Base-by-base conservation (phyloP, 1,284 basidiomycete genomes). In the Moesziomyces globuligerus region DNA sequence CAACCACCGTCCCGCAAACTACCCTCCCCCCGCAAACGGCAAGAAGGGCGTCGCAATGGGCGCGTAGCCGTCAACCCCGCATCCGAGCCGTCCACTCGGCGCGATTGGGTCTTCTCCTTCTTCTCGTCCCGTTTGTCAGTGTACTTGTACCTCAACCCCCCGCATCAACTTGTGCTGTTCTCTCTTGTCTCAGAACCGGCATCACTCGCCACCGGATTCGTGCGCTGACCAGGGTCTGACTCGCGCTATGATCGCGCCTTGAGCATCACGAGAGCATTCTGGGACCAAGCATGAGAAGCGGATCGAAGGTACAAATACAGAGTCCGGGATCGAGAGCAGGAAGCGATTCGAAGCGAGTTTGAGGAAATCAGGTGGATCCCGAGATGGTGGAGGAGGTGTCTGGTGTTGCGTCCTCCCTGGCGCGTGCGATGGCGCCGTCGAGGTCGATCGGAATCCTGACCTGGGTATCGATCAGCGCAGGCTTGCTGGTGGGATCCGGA, bases 381-480 rank as follows among this genome's bases (percentile, higher is more conserved):
- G 51, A 43, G 39, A 48, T 54, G 4, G 55, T 43, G n/a, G 40
- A 24, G 10, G 48, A 45, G 2, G 52, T 28, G 34, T 59, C 59
- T 4, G 40, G 50, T 1, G 52, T 45, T 32, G n/a, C 29, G 7
- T 57, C 58, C n/a, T 61, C 57, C 44, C 52, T 65, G n/a, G 47
- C 44, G 32, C 51, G 39, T 7, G 59, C 53, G 21, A 58, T 48
- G 17, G 59, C 55, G 15, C 51, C 66, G n/a, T 74, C 67, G 10
- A 74, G 49, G 24, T 75, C 65, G 48, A 72, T 46, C 7, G 73
- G 73, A 20, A 75, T 61, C 13, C 73, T 20, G 10, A 75, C 73
- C 55, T 72, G 58, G 29, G 73, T 75, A 18, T 72, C 69, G 38
- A 68, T 68, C n/a, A 75, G 39, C 20, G 55, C 58, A 24, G 59